Base-by-base conservation (phyloP, 148 eudicot species). In the Diospyros kaki region DNA sequence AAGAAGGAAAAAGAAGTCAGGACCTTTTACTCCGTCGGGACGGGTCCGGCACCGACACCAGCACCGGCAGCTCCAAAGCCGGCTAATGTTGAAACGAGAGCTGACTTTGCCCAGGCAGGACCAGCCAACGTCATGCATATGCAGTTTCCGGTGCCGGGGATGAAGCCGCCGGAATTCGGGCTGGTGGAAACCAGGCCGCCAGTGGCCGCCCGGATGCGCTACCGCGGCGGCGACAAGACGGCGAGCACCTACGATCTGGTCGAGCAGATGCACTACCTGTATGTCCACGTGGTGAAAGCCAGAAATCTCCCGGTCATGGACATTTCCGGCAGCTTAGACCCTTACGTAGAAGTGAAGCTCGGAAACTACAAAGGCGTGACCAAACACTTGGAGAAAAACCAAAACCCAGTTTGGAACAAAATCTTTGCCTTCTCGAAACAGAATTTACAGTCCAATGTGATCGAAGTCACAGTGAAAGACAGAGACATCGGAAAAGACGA, bases 311-410 rank as follows among this genome's bases (percentile, higher is more conserved):
- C 98, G 3, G 88, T 81, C 17, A 94, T 89, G 96, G 93, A 92
- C 67, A 75, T 92, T 2, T 68, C 94, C 1, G 99, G 97, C 6
- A 89, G 97, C 38, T 83, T 90, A 61, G 99, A 95, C 81, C 99
- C 99, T 0, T 95, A 92, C 68, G 99, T 95, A 45, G 99, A 95
- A 69, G 99, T 95, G 40, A 90, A 84, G 73, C 66, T 95, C 4
- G 98, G 98, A n/a, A 95, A 95, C 58, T 92, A 95, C 71, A 92
- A 88, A 82, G 97, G 93, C n/a, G 86, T 85, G 2, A 95, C 97
- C 0, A 83, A 58, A 53, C 97, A 95, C 80, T 73, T 87, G 43
- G 99, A 92, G 80, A 95, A 90, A 85, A 95, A 85, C 71, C 92
- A 83, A 50, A 67, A 88, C 76, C 99, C 99, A 0, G 79, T 85